Base-by-base conservation (phyloP, 441 rosid genomes). In the Arabidopsis hybrid region DNA sequence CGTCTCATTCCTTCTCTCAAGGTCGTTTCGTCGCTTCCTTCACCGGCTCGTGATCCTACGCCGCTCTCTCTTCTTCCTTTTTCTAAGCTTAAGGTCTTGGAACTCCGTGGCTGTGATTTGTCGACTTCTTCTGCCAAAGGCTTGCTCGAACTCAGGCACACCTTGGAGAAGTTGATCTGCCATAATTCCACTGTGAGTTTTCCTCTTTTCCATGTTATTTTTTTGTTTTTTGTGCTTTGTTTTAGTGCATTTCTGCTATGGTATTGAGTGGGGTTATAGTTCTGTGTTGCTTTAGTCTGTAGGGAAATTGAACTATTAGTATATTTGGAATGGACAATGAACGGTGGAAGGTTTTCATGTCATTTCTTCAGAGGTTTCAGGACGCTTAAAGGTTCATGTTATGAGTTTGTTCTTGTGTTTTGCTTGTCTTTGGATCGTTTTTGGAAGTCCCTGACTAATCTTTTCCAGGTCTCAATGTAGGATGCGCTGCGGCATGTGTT, bases 401-500 rank as follows among this genome's bases (percentile, higher is more conserved):
- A 39, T 72, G 63, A 60, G 65, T 66, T 66, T 46, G 2, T 72
- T 31, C n/a, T 8, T 56, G 9, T 66, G 69, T 1, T 60, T 60
- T 55, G 69, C 49, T 57, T 47, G 60, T 39, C 53, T 43, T 46
- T 56, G 38, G 12, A 14, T 8, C 1, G 29, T 51, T 65, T 47
- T 56, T 47, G 50, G 59, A 57, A 60, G 65, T 36, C 59, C 63
- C 64, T 71, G 65, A 52, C 81, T 65, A 45, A 51, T 65, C 26
- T 75, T 64, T 39, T 59, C 69, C 47, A 60, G 67, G 65, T 67
- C 43, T 52, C 17, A 45, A 10, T 79, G 74, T 82, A 95, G 99
- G 95, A 95, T 86, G 98, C 99, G 18, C 53, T 95, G 42, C 85
- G 97, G 64, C 99, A 91, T 81, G 89, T 93, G 50, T 95, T 95